A percentile compares a stretch with the other conserved stretches of the same genome.
Conservation (phyloP, 768 basidiomycete species). For the Termitomyces sp. region DNA sequence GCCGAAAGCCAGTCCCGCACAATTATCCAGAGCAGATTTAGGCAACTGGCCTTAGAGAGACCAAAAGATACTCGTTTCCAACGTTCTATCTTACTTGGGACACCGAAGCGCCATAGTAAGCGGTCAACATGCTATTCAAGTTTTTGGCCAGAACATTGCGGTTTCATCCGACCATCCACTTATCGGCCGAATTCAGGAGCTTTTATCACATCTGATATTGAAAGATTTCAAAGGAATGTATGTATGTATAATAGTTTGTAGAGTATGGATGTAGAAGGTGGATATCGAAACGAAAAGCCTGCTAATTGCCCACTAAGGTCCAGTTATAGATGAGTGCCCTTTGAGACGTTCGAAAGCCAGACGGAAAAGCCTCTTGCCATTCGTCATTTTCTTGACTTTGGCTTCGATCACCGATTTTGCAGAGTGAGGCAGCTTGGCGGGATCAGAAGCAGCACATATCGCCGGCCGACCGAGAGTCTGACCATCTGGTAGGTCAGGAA, state of each 20-base stretch:
- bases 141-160: not conserved
- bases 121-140: not conserved
- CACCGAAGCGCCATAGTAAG: not conserved
- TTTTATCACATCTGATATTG: not conserved
- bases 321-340: conserved; percentile 6
- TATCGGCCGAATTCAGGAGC: not conserved
- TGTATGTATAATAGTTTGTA: conserved; percentile 7
- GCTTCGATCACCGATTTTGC: not conserved
- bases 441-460: not conserved
- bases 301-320: conserved; percentile 4
- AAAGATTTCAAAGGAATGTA: conserved; percentile 4
- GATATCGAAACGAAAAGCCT: not conserved
- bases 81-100: not conserved
- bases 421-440: conserved; percentile 3
- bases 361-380: conserved; percentile 30
- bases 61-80: not conserved
- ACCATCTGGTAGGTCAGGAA: conserved; percentile 38
- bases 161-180: not conserved
- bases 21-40: not conserved
- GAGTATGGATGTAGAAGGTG: not conserved
- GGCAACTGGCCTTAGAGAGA: not conserved
- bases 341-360: conserved; percentile 24
- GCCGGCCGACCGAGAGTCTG: conserved; percentile 26
- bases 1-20: not conserved
- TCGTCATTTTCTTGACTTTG: conserved; percentile 20